A percentile compares a stretch with the other conserved stretches of the same genome.
Evolutionary conservation across 495 filamentous ascomycete genomes (phyloP).

Genomic region (Annulohypoxylon maeteangense): DNA sequence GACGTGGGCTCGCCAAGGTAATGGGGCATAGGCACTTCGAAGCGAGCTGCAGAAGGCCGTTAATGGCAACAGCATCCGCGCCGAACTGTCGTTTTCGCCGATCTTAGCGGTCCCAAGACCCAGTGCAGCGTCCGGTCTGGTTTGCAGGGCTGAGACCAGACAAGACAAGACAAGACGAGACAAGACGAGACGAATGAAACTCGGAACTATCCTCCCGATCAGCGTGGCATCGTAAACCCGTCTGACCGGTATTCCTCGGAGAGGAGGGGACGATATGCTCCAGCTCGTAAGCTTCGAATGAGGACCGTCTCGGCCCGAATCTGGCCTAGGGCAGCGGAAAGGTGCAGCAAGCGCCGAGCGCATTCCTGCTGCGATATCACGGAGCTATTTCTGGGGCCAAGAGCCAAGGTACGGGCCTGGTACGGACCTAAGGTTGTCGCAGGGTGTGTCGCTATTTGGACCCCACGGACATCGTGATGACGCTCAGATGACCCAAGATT

Average conservation of each 20-base stretch:
- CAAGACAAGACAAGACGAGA: slow-evolving; percentile 14
- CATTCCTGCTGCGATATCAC: slow-evolving; percentile 33
- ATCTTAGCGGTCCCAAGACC: slow-evolving; percentile 27
- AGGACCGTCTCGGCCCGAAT: slow-evolving; percentile 38
- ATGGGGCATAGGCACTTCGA: background rate
- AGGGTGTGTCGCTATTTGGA: slow-evolving; percentile 40
- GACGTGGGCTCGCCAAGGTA: background rate
- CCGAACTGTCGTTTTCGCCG: slow-evolving; percentile 34
- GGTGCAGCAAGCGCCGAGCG: slow-evolving; percentile 38
- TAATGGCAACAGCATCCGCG: slow-evolving; percentile 26
- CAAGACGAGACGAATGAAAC: slow-evolving; percentile 29
- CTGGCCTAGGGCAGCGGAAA: slow-evolving; percentile 41
- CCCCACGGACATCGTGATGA: slow-evolving; percentile 43
- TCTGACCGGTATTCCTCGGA: slow-evolving; percentile 35
- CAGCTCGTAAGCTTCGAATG: slow-evolving; percentile 32
- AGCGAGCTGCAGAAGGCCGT: slow-evolving; percentile 34
- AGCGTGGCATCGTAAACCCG: slow-evolving; percentile 37
- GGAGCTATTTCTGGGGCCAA: slow-evolving; percentile 39
- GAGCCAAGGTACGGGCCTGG: slow-evolving; percentile 25
- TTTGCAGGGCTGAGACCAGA: slow-evolving; percentile 38
- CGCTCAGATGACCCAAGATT: slow-evolving; percentile 48
- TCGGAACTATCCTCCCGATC: slow-evolving; percentile 40
- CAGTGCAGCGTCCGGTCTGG: slow-evolving; percentile 27
- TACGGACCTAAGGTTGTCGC: slow-evolving; percentile 11
- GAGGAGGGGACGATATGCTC: slow-evolving; percentile 10